A percentile compares a stretch with the other conserved stretches of the same genome.
Conservation (phyloP, 1,284 basidiomycete species). For the Austropuccinia psidii region DNA sequence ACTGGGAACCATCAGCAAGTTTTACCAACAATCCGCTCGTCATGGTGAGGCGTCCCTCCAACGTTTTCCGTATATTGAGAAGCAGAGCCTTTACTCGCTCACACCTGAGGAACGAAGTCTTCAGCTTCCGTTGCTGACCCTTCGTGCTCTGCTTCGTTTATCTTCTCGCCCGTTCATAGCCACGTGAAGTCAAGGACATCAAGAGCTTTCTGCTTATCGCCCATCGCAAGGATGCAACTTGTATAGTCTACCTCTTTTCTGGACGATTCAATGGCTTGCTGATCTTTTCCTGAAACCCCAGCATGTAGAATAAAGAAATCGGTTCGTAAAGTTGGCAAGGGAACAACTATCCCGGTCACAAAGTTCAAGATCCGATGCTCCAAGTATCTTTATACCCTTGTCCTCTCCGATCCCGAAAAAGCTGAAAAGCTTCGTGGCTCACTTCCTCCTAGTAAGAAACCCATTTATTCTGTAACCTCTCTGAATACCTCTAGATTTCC, state of each 20-base stretch:
- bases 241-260: no score
- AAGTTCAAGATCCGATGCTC: constrained; percentile 99
- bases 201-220: constrained; percentile 98
- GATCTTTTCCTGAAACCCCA: constrained; percentile 46
- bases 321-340: constrained; percentile 51
- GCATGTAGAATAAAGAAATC: constrained; percentile 96
- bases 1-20: no score
- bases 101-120: constrained; percentile 2
- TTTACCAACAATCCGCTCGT: no score
- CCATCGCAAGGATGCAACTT: constrained; percentile 60
- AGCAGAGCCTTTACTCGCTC: constrained; percentile 16
- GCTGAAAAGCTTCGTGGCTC: constrained; percentile 96
- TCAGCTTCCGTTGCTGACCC: not conserved
- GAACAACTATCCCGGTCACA: constrained; percentile 67
- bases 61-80: no score
- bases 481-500: not conserved
- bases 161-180: constrained; percentile 53
- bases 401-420: constrained; percentile 92
- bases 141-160: constrained; percentile 16
- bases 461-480: no score
- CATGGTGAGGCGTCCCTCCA: no score
- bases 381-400: constrained; percentile 94
- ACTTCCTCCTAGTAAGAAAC: constrained; percentile 76
- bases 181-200: constrained; percentile 96
- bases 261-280: constrained; percentile 42